These are phyloP conservation scores for Piloderma croceum DNA, from an alignment of 768 basidiomycete genomes.

Conservation along the genomic window DNA sequence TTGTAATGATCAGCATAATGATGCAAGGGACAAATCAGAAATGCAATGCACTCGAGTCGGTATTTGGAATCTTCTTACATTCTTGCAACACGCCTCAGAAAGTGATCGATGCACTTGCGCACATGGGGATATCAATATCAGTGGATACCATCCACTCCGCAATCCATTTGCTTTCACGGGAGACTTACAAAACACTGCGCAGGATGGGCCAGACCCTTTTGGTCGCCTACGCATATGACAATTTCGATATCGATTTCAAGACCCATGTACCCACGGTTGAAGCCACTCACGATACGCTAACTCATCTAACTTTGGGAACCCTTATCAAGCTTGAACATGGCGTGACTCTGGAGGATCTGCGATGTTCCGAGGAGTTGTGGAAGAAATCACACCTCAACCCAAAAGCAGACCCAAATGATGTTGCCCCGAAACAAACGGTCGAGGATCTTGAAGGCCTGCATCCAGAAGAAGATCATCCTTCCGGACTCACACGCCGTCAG, in stretches of 20 bases:
- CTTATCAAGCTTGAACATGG: conserved; percentile 19
- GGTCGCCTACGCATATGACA: conserved; percentile 18
- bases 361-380: conserved; percentile 19
- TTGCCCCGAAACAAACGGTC: background rate
- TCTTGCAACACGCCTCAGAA: conserved; percentile 17
- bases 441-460: conserved; percentile 9
- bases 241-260: conserved; percentile 23
- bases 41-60: conserved; percentile 15
- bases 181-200: conserved; percentile 4
- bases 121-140: conserved; percentile 19
- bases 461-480: conserved; percentile 12
- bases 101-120: conserved; percentile 18
- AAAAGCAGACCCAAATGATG: background rate
- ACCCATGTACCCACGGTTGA: conserved; percentile 14
- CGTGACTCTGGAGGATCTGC: conserved; percentile 12
- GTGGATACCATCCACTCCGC: conserved; percentile 12
- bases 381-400: conserved; percentile 10
- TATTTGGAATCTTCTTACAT: conserved; percentile 23
- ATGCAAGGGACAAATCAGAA: conserved; percentile 15
- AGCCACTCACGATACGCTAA: conserved; percentile 11
- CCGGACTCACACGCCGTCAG: conserved; percentile 16
- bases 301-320: conserved; percentile 21
- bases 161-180: conserved; percentile 12
- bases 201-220: conserved; percentile 10
- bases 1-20: conserved; percentile 12